A percentile compares a stretch with the other conserved stretches of the same genome.
phyloP scores from a whole-genome alignment of 2,329 filamentous ascomycete species.

The Pestalotiopsis sp. region DNA sequence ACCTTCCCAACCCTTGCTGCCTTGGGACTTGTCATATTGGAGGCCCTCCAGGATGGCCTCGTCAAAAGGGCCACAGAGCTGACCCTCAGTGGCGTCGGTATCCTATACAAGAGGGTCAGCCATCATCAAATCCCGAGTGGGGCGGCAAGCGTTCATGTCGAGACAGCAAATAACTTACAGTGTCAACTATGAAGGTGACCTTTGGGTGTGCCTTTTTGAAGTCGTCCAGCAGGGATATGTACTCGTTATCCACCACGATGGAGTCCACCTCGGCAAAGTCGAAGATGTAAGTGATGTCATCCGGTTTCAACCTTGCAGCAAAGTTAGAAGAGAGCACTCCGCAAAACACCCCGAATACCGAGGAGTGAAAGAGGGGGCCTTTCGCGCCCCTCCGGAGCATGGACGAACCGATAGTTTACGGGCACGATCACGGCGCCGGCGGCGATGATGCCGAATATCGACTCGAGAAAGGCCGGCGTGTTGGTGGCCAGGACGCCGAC shows the following conservation, averaged over 20 bases:
- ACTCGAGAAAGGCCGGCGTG: constrained; percentile 91
- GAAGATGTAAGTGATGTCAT: constrained; percentile 91
- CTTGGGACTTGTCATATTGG: constrained; percentile 67
- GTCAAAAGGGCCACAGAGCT: constrained; percentile 79
- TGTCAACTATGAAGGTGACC: constrained; percentile 76
- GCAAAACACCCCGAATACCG: background rate
- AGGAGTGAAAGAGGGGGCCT: background rate
- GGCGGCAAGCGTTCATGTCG: too few species aligned
- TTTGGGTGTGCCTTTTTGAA: constrained; percentile 64
- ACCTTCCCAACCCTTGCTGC: constrained; percentile 73
- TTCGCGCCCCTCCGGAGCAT: background rate
- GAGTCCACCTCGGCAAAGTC: constrained; percentile 82
- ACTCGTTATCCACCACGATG: constrained; percentile 88
- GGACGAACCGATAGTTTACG: constrained; percentile 50
- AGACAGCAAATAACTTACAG: constrained; percentile 35
- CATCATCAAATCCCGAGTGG: background rate
- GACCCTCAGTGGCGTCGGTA: constrained; percentile 75
- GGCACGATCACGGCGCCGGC: constrained; percentile 78
- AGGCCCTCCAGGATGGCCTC: constrained; percentile 81
- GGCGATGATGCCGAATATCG: constrained; percentile 83
- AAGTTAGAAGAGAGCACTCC: background rate
- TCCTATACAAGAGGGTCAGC: constrained; percentile 52
- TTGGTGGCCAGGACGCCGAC: constrained; percentile 90
- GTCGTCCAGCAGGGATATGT: constrained; percentile 65
- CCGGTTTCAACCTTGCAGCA: constrained; percentile 43